Conservation (phyloP, 2,329 filamentous ascomycete species). For the Colletotrichum liaoningense region DNA sequence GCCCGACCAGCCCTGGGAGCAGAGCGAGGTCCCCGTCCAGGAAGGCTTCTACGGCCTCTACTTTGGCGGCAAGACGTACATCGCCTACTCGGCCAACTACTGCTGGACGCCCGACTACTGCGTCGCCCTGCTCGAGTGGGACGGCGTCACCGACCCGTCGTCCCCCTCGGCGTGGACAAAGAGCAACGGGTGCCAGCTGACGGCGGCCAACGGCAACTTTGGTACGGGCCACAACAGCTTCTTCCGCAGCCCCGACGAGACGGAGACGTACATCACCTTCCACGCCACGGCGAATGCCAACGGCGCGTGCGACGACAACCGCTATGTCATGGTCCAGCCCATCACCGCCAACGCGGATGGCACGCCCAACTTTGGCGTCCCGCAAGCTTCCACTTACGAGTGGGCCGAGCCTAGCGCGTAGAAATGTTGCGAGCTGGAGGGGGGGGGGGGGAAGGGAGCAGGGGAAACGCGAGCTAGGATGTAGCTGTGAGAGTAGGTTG, state of each 20-base stretch:
- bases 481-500: not conserved
- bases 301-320: constrained; percentile 63
- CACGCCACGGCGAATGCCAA: constrained; percentile 62
- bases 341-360: constrained; percentile 63
- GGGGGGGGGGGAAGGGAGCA: no score
- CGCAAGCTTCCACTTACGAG: constrained; percentile 37
- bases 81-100: constrained; percentile 66
- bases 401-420: constrained; percentile 38
- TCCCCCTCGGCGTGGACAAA: constrained; percentile 61
- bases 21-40: constrained; percentile 60
- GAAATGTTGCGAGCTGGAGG: not conserved
- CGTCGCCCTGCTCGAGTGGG: constrained; percentile 64
- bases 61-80: constrained; percentile 61
- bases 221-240: constrained; percentile 70
- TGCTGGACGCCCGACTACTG: constrained; percentile 68
- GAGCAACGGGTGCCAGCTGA: constrained; percentile 60
- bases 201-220: constrained; percentile 65
- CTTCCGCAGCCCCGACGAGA: constrained; percentile 66
- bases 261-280: constrained; percentile 66
- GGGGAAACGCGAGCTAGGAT: no score
- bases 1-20: constrained; percentile 64
- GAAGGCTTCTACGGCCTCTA: constrained; percentile 67
- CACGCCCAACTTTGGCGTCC: constrained; percentile 61
- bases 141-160: constrained; percentile 60
- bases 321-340: constrained; percentile 65